These are phyloP conservation scores for Geosmithia flava DNA, from an alignment of 2,329 filamentous ascomycete genomes.

Conservation along the genomic window DNA sequence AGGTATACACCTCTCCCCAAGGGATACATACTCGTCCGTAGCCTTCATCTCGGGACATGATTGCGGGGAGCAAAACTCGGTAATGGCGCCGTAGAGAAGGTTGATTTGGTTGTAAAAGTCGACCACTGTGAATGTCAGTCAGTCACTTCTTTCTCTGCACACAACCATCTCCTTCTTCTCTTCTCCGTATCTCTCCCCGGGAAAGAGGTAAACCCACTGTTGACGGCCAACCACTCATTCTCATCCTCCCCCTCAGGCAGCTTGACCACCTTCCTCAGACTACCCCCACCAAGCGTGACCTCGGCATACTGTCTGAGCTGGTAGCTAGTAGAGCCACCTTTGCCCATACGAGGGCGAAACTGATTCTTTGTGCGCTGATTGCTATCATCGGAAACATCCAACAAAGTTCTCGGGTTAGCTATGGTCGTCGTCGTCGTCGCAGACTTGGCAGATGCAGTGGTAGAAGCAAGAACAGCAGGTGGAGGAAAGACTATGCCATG, in stretches of 20 bases:
- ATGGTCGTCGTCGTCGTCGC: conserved; percentile 4
- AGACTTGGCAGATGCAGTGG: neutral
- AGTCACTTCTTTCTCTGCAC: neutral
- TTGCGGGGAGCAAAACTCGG: conserved; percentile 95
- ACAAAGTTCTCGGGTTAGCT: conserved; percentile 15
- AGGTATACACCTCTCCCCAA: too few species aligned
- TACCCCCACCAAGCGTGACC: conserved; percentile 88
- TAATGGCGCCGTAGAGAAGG: conserved; percentile 95
- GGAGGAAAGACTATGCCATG: conserved; percentile 1
- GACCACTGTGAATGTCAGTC: conserved; percentile 54
- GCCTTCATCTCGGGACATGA: conserved; percentile 99
- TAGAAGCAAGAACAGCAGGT: conserved; percentile 1
- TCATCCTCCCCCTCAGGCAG: conserved; percentile 93
- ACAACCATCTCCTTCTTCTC: too few species aligned
- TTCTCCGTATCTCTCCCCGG: neutral
- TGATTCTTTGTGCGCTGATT: conserved; percentile 82
- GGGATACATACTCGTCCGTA: conserved; percentile 71
- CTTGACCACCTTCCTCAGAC: conserved; percentile 90
- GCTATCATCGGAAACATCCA: conserved; percentile 30
- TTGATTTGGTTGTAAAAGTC: conserved; percentile 99
- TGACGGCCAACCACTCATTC: conserved; percentile 97
- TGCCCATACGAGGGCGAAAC: conserved; percentile 81
- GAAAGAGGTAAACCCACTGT: conserved; percentile 48
- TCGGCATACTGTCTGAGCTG: conserved; percentile 97
- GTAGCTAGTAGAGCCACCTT: conserved; percentile 77